Percentiles rank a stretch among this genome's conserved stretches.
Conservation (phyloP, 176 grass and related monocot genomes). For the Bothriochloa decipiens region DNA sequence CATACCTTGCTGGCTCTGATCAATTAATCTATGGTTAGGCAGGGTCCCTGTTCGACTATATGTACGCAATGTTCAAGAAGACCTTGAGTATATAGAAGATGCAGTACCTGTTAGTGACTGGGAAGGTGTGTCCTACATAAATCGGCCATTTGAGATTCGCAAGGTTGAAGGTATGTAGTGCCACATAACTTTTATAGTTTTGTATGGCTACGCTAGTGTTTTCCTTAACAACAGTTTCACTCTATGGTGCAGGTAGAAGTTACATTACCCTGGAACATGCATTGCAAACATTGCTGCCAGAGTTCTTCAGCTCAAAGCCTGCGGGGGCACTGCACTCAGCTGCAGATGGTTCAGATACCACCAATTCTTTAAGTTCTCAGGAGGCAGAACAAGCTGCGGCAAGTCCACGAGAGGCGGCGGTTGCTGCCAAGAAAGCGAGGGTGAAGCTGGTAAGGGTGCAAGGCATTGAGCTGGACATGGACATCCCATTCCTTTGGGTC, state of each 20-base stretch:
- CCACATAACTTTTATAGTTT: background rate
- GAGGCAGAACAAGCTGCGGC: conserved; percentile 3
- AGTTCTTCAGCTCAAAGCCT: conserved; percentile 56
- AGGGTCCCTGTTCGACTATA: conserved; percentile 95
- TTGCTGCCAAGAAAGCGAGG: conserved; percentile 21
- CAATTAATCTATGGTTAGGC: conserved; percentile 65
- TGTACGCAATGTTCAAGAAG: conserved; percentile 63
- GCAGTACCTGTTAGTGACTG: conserved; percentile 60
- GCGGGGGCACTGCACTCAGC: conserved; percentile 24
- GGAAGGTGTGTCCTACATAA: conserved; percentile 92
- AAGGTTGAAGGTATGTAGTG: conserved; percentile 67
- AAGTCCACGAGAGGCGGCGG: background rate
- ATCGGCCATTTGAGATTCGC: conserved; percentile 71
- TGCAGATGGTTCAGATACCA: conserved; percentile 30
- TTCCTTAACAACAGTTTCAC: background rate
- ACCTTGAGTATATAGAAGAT: conserved; percentile 81
- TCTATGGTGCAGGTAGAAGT: conserved; percentile 38
- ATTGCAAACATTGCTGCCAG: conserved; percentile 64
- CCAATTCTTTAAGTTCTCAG: conserved; percentile 9
- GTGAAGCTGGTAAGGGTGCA: conserved; percentile 80
- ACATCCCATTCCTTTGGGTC: conserved; percentile 90
- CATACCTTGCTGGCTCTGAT: conserved; percentile 34
- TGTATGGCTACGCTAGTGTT: background rate
- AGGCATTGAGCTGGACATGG: conserved; percentile 74
- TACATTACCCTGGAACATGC: conserved; percentile 72